These are phyloP conservation scores for maize (Zea mays) DNA, from an alignment of 176 grass and related monocot genomes.

Conservation along the genomic window DNA sequence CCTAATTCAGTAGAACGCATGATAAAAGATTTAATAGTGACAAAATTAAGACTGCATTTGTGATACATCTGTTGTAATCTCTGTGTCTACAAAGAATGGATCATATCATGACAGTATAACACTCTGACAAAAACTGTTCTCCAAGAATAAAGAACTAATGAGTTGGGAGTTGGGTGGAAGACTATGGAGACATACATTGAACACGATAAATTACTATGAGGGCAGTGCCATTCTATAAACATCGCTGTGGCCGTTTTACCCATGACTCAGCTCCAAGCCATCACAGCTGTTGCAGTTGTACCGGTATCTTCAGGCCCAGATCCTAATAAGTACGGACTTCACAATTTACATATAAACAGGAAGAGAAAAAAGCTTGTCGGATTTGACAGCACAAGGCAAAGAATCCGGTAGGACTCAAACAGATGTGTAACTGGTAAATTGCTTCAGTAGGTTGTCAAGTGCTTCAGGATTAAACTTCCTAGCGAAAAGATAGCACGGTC, in stretches of 20 bases:
- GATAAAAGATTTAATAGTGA: too few species aligned
- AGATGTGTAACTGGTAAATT: conserved; percentile 80
- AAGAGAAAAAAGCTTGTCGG: neutral
- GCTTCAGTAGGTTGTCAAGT: conserved; percentile 73
- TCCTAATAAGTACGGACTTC: conserved; percentile 46
- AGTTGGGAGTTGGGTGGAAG: neutral
- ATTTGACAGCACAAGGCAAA: conserved; percentile 29
- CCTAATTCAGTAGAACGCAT: neutral
- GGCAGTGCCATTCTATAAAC: conserved; percentile 46
- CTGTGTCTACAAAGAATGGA: conserved; percentile 56
- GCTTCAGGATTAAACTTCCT: conserved; percentile 88
- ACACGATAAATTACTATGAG: conserved; percentile 51
- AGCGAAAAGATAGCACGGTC: conserved; percentile 94
- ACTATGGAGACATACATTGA: conserved; percentile 41
- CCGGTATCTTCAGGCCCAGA: conserved; percentile 38
- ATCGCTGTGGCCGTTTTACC: conserved; percentile 30
- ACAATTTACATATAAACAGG: conserved; percentile 56
- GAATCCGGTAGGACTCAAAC: conserved; percentile 58
- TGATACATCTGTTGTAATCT: conserved; percentile 26
- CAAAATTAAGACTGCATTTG: neutral
- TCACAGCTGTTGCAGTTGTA: conserved; percentile 32
- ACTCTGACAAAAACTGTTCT: conserved; percentile 38
- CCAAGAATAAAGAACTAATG: conserved; percentile 18
- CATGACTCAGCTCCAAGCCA: conserved; percentile 38
- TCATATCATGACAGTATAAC: conserved; percentile 26